Evolutionary conservation across 1,284 basidiomycete species (phyloP), one percentile per base, ranked within the genome.

Genomic region (Austroboletus niveus): DNA sequence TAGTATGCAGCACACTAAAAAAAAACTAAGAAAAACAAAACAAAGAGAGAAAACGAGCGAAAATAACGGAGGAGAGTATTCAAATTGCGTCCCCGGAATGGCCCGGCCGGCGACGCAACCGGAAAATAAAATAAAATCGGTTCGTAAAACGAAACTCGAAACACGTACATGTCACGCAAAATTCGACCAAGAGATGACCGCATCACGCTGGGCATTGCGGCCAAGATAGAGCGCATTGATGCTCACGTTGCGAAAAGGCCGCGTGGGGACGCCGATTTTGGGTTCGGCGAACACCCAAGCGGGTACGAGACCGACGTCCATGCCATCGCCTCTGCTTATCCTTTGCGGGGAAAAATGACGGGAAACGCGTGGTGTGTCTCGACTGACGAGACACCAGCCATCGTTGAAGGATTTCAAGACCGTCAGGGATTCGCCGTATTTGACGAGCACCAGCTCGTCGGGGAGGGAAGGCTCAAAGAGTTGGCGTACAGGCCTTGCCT

Each of bases 341-440:
- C 27, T 54, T 27, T 52, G 44, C 0, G 20, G 3, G 14, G 51
- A 56, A 36, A 54, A 22, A 10, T 45, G 45, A 3, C 34, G 66
- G 45, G 57, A 72, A 73, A 68, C 77, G 73, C 44, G 76, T 49
- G 29, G 69, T 22, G 55, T 61, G 51, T 82, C 77, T 34, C 84
- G 72, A 15, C 79, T 81, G 46, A 87, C 84, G 52, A 87, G 74
- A 62, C 84, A 87, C 87, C 87, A 90, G 2, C 85, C 87, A 54
- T 89, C 87, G 53, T 88, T 84, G 59, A 83, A 85, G 3, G 75
- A 77, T 56, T 81, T 79, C 9, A 87, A 72, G 22, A 87, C 67
- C 3, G 76, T 78, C 41, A 89, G 67, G 36, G 71, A 72, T 65
- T 89, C 85, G 40, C 82, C 82, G 14, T 77, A 60, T 31, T 56